phyloP scores from a whole-genome alignment of 192 early-diverging fungal species.

The Rhizophlyctis rosea region DNA sequence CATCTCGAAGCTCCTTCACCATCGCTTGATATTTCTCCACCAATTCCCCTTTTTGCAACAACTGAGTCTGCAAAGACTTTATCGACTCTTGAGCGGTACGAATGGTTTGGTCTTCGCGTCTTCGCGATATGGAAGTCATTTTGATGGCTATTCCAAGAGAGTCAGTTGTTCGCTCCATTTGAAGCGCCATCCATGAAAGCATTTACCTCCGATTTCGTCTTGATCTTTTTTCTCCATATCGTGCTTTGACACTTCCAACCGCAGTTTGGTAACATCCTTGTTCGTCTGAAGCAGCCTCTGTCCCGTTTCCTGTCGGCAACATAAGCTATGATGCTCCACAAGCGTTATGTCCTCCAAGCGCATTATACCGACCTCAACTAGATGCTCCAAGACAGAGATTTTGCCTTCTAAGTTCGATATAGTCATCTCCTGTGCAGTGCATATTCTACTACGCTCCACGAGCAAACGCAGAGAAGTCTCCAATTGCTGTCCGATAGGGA shows the following conservation, averaged over 20 bases:
- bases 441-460: conserved; percentile 34
- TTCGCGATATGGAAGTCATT: conserved; percentile 7
- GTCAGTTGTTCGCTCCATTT: background rate
- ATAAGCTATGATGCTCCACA: too few relatives aligned
- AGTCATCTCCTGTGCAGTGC: conserved; percentile 40
- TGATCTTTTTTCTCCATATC: background rate
- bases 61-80: conserved; percentile 44
- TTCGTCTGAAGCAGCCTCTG: conserved; percentile 15
- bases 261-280: conserved; percentile 9
- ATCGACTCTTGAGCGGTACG: conserved; percentile 37
- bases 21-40: conserved; percentile 46
- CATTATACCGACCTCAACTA: conserved; percentile 20
- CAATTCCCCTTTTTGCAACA: conserved; percentile 37
- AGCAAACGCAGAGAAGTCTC: conserved; percentile 42
- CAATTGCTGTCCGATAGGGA: conserved; percentile 52
- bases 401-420: conserved; percentile 34
- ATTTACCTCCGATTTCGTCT: background rate
- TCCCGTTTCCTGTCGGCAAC: too few relatives aligned
- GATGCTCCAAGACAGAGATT: conserved; percentile 15
- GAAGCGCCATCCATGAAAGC: background rate
- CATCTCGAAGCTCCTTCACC: conserved; percentile 33
- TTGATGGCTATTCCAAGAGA: too few relatives aligned
- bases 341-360: too few relatives aligned
- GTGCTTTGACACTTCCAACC: background rate
- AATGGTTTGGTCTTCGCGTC: conserved; percentile 37